phyloP scores from a whole-genome alignment of 1,139 yeast genomes.

The Pneumocystis canis region DNA sequence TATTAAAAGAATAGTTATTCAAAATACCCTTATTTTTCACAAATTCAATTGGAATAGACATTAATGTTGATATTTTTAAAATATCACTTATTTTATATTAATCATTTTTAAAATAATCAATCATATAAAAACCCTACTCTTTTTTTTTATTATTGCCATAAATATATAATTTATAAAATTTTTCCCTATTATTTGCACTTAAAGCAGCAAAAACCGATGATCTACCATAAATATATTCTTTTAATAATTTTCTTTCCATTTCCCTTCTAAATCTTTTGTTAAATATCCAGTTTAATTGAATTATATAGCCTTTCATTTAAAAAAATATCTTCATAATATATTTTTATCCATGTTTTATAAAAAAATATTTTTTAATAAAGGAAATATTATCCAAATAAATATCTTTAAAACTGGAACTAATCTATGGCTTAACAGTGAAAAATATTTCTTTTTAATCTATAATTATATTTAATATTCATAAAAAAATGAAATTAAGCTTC shows the following conservation, averaged over 20 bases:
- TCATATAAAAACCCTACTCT: neutral
- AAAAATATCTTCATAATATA: neutral
- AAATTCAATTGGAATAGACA: neutral
- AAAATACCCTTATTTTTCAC: neutral
- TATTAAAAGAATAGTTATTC: neutral
- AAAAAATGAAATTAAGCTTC: no score
- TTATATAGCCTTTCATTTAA: neutral
- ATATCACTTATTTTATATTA: neutral
- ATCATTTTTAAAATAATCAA: neutral
- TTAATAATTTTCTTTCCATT: neutral
- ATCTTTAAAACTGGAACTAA: neutral
- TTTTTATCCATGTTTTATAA: neutral
- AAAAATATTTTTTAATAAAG: neutral
- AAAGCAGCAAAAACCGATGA: neutral
- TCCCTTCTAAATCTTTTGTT: neutral
- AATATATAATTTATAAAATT: neutral
- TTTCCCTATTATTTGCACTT: neutral
- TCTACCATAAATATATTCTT: slow-evolving; percentile 1
- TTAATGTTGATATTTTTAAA: neutral
- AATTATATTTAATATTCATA: no score
- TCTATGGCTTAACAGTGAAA: neutral
- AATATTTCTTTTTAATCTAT: neutral
- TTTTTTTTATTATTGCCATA: neutral
- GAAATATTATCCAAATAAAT: neutral
- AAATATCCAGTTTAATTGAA: neutral